phyloP scores from a whole-genome alignment of 257 asterid species.

The Anisodus acutangulus region DNA sequence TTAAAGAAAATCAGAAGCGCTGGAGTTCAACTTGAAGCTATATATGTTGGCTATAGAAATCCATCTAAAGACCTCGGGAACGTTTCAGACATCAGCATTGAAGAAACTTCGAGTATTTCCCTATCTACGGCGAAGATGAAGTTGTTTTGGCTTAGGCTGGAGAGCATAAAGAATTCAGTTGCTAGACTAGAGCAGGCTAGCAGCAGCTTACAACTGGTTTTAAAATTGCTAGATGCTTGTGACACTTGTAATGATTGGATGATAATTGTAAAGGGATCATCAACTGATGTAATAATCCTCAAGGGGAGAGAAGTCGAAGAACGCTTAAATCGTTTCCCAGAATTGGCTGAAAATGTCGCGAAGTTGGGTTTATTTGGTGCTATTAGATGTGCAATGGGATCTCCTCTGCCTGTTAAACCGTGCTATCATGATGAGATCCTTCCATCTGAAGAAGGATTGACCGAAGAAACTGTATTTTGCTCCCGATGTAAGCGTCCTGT shows the following conservation, averaged over 20 bases:
- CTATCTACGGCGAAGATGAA: conserved; percentile 43
- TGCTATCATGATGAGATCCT: conserved; percentile 51
- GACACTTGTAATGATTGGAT: conserved; percentile 48
- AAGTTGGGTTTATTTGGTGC: conserved; percentile 56
- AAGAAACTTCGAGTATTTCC: conserved; percentile 49
- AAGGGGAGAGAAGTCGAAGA: conserved; percentile 38
- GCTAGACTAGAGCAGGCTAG: conserved; percentile 31
- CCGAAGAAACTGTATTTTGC: conserved; percentile 48
- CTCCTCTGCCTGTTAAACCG: conserved; percentile 31
- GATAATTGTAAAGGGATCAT: conserved; percentile 52
- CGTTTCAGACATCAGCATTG: conserved; percentile 47
- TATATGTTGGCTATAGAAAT: conserved; percentile 68
- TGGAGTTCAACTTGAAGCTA: conserved; percentile 53
- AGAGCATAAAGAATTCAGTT: conserved; percentile 46
- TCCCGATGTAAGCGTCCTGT: conserved; percentile 53
- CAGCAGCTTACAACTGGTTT: conserved; percentile 34
- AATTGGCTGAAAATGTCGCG: conserved; percentile 45
- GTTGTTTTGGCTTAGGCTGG: conserved; percentile 68
- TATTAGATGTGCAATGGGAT: conserved; percentile 39
- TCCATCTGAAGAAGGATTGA: conserved; percentile 59
- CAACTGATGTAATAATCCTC: conserved; percentile 42
- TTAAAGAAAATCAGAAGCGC: conserved; percentile 42
- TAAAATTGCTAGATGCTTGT: conserved; percentile 43
- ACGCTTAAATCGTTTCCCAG: conserved; percentile 39
- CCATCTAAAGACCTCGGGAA: conserved; percentile 41